Percentiles rank a stretch among this genome's conserved stretches.
These are phyloP conservation scores for Physcomitrellopsis africana DNA, from an alignment of 225 moss, liverwort and hornwort genomes.

Conservation along the genomic window DNA sequence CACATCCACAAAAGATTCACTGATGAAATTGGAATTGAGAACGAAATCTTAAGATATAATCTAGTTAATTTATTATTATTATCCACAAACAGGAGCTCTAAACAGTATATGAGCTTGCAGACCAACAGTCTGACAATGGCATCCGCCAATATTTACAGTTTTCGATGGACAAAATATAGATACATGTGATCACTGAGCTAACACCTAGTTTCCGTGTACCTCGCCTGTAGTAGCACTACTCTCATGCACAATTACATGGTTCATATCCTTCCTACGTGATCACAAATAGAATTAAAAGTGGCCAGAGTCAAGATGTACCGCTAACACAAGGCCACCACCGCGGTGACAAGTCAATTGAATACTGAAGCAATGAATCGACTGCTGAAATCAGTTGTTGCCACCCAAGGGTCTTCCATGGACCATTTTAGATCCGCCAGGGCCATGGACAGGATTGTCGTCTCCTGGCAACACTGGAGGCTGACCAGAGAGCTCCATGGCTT, in stretches of 20 bases:
- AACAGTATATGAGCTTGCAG: too few species aligned
- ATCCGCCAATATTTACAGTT: too few species aligned
- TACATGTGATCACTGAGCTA: too few species aligned
- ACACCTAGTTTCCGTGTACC: background rate
- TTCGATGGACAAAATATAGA: too few species aligned
- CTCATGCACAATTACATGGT: slow-evolving; percentile 11
- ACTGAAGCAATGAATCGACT: background rate
- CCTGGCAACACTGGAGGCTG: slow-evolving; percentile 33
- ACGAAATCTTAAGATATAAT: too few species aligned
- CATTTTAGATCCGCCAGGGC: slow-evolving; percentile 20
- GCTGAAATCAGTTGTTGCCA: slow-evolving; percentile 24
- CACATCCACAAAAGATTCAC: too few species aligned
- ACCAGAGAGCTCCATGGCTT: background rate
- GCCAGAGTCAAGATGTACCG: background rate
- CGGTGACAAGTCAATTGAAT: background rate
- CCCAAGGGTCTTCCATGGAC: slow-evolving; percentile 29
- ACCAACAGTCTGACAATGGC: too few species aligned
- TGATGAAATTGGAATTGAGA: too few species aligned
- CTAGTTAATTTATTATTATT: too few species aligned
- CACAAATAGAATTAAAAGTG: background rate
- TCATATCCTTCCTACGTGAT: background rate
- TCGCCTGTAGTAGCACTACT: slow-evolving; percentile 8
- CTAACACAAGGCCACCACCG: background rate
- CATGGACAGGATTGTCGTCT: slow-evolving; percentile 42
- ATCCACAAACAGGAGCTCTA: too few species aligned